Base-by-base conservation (phyloP, 306 rosid species). In the Vigna unguiculata region DNA sequence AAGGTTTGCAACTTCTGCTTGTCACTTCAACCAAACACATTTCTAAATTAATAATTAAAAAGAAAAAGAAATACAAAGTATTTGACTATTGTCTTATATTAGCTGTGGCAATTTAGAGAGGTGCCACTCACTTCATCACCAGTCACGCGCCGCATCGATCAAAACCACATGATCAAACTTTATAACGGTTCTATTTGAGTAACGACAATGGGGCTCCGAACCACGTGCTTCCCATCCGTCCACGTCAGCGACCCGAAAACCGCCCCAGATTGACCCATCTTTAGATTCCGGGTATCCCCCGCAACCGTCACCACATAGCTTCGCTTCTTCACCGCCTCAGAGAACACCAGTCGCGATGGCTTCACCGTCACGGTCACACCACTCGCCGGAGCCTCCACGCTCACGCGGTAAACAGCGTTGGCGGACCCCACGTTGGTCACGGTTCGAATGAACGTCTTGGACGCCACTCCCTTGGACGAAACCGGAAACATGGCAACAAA, bases 201-300 rank as follows among this genome's bases (percentile, higher is more conserved):
- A 14, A 93, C 88, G 6, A 87, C 96, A 45, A 91, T 62, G 88
- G 98, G 93, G 86, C 96, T 93, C 78, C 98, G 90, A 74, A 93
- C 98, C 68, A 81, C 88, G 51, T 93, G 97, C 52, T 83, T 93
- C 43, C 93, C 97, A 76, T 93, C 96, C 8, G 85, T 74, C 98
- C 98, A 93, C 36, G 89, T 73, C 30, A 93, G 54, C 63, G 90
- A 86, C 84, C 98, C 98, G 78, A 93, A 93, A 14, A 72, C 89
- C 0, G 93, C 96, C 6, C 97, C 97, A 1, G 92, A 72, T 7
- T 85, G 91, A 47, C 89, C 93, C 85, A 88, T 17, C 49, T 65
- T 72, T 72, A 93, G 17, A 24, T 57, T 64, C 63, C 84, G 84
- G 54, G 82, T 77, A 36, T 91, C 85, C 38, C 85, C 90, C 36